These are phyloP conservation scores for Inonotus obliquus DNA, from an alignment of 1,284 basidiomycete species.

Conservation along the genomic window DNA sequence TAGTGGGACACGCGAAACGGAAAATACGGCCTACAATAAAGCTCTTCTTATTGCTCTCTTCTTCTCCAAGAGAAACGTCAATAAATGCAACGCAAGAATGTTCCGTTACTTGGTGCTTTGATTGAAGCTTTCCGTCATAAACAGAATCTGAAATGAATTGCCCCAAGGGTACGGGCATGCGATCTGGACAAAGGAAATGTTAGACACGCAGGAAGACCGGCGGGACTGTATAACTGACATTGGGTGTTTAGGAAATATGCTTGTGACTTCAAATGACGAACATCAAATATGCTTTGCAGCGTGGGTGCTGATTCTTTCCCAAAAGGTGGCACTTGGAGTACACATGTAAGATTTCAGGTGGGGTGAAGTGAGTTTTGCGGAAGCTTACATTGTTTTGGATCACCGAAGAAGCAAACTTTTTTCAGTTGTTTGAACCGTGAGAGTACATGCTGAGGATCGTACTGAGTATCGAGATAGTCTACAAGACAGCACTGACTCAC, in stretches of 20 bases:
- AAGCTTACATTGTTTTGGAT: constrained; percentile 40
- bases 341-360: neutral
- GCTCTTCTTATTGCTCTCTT: constrained; percentile 36
- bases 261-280: constrained; percentile 33
- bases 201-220: neutral
- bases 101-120: constrained; percentile 30
- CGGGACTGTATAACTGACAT: constrained; percentile 29
- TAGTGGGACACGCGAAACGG: neutral
- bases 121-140: constrained; percentile 37
- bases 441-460: constrained; percentile 31
- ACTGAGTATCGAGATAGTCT: neutral
- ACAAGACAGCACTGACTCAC: constrained; percentile 24
- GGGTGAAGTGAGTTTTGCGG: neutral
- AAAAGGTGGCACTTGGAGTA: constrained; percentile 32
- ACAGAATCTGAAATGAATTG: constrained; percentile 42
- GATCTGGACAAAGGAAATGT: constrained; percentile 34
- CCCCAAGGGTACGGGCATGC: constrained; percentile 43
- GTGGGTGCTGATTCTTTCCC: constrained; percentile 36
- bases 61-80: constrained; percentile 34
- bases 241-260: constrained; percentile 40
- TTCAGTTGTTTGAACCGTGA: constrained; percentile 29
- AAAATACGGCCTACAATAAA: constrained; percentile 33
- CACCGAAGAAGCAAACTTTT: constrained; percentile 43
- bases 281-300: constrained; percentile 43
- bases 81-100: constrained; percentile 38